Percentiles rank a stretch among this genome's conserved stretches.
phyloP scores from a whole-genome alignment of 2,329 filamentous ascomycete genomes.

The Aspergillus pseudonomiae region DNA sequence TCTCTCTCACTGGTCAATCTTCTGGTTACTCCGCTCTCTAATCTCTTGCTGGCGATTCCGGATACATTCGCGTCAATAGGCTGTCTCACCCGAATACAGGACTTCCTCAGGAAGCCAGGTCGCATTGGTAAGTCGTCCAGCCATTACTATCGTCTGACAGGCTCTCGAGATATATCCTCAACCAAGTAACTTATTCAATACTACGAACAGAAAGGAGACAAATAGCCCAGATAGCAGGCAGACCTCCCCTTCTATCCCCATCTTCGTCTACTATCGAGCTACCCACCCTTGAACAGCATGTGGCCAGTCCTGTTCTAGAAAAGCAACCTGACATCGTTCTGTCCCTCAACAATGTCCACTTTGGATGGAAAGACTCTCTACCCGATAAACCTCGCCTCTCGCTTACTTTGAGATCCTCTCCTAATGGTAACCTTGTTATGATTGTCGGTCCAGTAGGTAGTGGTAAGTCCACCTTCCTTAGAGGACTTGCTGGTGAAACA shows the following conservation, averaged over 20 bases:
- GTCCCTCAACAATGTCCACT: constrained; percentile 14
- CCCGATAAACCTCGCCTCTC: constrained; percentile 7
- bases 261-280: constrained; percentile 3
- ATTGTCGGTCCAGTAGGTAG: constrained; percentile 52
- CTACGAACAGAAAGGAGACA: constrained; percentile 18
- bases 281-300: neutral
- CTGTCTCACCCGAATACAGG: constrained; percentile 40
- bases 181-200: neutral
- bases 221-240: neutral
- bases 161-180: neutral
- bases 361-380: constrained; percentile 11
- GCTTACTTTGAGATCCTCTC: neutral
- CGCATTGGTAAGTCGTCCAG: constrained; percentile 16
- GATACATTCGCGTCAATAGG: constrained; percentile 42
- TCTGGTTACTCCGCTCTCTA: constrained; percentile 40
- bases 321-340: neutral
- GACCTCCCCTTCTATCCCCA: neutral
- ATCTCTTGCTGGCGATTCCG: constrained; percentile 41
- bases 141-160: neutral
- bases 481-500: constrained; percentile 36
- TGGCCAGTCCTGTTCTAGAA: neutral
- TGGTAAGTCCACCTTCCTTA: constrained; percentile 51
- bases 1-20: constrained; percentile 44
- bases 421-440: constrained; percentile 37
- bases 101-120: constrained; percentile 25